Evolutionary conservation across 805 yeast genomes (phyloP).

Genomic region (Saccharomycopsis oosterbeekiorum): DNA sequence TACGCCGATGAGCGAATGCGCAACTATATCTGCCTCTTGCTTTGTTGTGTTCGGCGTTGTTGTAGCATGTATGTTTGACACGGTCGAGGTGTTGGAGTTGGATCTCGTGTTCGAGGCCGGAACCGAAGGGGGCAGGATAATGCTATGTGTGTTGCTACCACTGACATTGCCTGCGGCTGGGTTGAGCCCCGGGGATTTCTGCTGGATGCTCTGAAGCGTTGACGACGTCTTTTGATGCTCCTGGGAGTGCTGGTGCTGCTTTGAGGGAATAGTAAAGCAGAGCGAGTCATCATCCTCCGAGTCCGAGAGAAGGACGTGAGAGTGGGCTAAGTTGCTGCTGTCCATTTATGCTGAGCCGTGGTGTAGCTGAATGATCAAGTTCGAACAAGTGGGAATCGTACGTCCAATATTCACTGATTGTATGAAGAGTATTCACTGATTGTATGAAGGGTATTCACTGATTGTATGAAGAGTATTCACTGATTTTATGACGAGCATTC

Average conservation of each 20-base stretch:
- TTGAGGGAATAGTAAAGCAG: background rate
- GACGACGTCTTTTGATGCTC: background rate
- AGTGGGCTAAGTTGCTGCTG: background rate
- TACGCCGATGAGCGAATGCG: conserved; percentile 49
- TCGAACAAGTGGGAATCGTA: too few species aligned
- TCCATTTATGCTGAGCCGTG: background rate
- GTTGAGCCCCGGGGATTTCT: background rate
- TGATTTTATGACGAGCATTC: too few species aligned
- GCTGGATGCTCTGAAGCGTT: background rate
- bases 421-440: background rate
- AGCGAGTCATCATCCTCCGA: background rate
- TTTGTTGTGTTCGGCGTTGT: background rate
- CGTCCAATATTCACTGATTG: background rate
- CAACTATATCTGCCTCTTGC: conserved; percentile 45
- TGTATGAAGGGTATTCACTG: too few species aligned
- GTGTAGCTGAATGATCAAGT: too few species aligned
- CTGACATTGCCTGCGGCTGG: background rate
- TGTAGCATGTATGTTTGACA: background rate
- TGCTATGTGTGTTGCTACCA: background rate
- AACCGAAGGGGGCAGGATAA: background rate
- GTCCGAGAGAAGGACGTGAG: background rate
- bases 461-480: too few species aligned
- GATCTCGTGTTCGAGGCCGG: background rate
- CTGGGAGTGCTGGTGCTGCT: background rate
- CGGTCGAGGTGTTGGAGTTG: background rate